A percentile compares a stretch with the other conserved stretches of the same genome.
phyloP scores from a whole-genome alignment of 2,329 filamentous ascomycete species.

The Myriosclerotinia duriaeana region DNA sequence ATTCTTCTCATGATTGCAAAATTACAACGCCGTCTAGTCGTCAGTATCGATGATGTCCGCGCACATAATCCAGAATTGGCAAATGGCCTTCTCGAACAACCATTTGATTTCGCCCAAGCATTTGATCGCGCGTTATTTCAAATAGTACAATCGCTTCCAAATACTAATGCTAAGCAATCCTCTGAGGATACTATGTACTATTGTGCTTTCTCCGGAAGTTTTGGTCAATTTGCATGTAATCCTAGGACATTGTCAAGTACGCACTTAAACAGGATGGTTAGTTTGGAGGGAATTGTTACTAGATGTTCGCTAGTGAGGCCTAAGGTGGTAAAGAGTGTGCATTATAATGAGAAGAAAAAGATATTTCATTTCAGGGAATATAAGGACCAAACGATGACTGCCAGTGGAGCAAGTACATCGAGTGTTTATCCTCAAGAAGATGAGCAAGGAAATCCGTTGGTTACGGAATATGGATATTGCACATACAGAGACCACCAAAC shows the following conservation, averaged over 20 bases:
- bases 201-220: slow-evolving; percentile 94
- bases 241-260: slow-evolving; percentile 86
- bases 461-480: slow-evolving; percentile 94
- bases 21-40: slow-evolving; percentile 62
- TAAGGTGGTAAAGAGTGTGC: slow-evolving; percentile 97
- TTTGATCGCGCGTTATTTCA: slow-evolving; percentile 91
- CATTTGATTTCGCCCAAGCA: slow-evolving; percentile 84
- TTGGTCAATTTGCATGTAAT: slow-evolving; percentile 92
- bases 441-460: slow-evolving; percentile 84
- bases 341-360: slow-evolving; percentile 85
- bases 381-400: slow-evolving; percentile 93
- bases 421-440: slow-evolving; percentile 95
- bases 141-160: slow-evolving; percentile 76
- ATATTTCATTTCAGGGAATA: slow-evolving; percentile 90
- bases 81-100: slow-evolving; percentile 72
- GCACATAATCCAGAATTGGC: slow-evolving; percentile 83
- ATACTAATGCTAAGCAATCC: slow-evolving; percentile 72
- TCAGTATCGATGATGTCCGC: slow-evolving; percentile 88
- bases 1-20: slow-evolving; percentile 77
- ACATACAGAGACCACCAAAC: slow-evolving; percentile 97
- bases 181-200: slow-evolving; percentile 84
- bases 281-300: slow-evolving; percentile 94
- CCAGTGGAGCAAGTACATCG: slow-evolving; percentile 78
- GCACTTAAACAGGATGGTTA: slow-evolving; percentile 95
- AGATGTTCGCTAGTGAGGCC: slow-evolving; percentile 92